Base-by-base conservation (phyloP, 352 stramenopile species). In the Pythium pectinolyticum region DNA sequence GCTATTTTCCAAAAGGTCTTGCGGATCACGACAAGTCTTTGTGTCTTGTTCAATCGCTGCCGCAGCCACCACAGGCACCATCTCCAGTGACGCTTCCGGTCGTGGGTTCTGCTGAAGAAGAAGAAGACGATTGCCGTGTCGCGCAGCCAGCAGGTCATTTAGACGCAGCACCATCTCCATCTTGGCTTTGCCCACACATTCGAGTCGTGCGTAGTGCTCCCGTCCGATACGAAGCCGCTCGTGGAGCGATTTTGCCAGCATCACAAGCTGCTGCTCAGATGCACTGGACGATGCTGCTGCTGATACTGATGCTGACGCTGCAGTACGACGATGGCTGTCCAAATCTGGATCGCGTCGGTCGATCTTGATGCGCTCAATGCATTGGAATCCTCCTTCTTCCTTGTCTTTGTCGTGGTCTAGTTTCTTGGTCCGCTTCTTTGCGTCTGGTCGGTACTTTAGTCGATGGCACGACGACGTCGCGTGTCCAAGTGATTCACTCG, bases 321-420 rank as follows among this genome's bases (percentile, higher is more conserved):
- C n/a, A n/a, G n/a, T n/a, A 12, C n/a, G 22, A 19, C 7, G 30
- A 3, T 61, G 49, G 15, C 12, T 19, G 0, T 49, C 59, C 15
- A 22, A 31, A 6, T 59, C 56, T 34, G 50, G 11, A 9, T 70
- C 60, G 28, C 64, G 25, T 5, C 61, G 24, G 22, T 57, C 59
- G 31, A 73, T 40, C 39, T 77, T 80, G 55, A 82, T 82, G n/a
- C 78, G 82, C 56, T 91, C 78, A 53, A 91, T 89, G 43, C 73
- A 87, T 25, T 63, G 63, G 34, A 84, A 40, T 2, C 22, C 22
- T 19, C 15, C 49, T n/a, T 46, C 49, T 2, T 35, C 37, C 3
- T 48, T 34, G 7, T 19, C 12, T 27, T 37, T 10, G 20, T n/a
- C 46, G 0, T 17, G 15, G 25, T 28, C 25, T 15, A 20, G 35